These are phyloP conservation scores for Diplodia mutila DNA, from an alignment of 2,329 filamentous ascomycete genomes.

Conservation along the genomic window DNA sequence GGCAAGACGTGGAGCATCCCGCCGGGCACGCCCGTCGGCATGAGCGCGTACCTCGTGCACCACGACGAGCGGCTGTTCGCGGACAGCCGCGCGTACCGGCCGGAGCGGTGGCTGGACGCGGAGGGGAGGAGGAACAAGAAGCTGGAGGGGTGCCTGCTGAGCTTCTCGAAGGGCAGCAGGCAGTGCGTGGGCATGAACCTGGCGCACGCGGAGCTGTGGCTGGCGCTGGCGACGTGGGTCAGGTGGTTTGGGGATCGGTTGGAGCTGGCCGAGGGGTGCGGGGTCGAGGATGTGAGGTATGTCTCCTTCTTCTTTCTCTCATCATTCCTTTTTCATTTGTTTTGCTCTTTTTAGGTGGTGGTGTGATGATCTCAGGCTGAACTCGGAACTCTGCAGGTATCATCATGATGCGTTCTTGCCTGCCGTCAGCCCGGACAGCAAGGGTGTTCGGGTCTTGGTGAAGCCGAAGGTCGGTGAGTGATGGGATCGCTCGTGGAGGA, in stretches of 20 bases:
- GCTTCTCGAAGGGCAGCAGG: conserved; percentile 27
- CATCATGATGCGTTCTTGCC: conserved; percentile 47
- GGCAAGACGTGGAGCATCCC: conserved; percentile 22
- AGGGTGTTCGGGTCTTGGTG: conserved; percentile 39
- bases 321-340: too few species aligned
- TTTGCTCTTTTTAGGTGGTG: background rate
- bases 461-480: background rate
- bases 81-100: conserved; percentile 33
- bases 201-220: conserved; percentile 4
- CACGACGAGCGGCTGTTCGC: conserved; percentile 34
- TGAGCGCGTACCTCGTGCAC: conserved; percentile 27
- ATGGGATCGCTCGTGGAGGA: background rate
- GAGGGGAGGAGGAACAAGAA: background rate
- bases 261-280: conserved; percentile 27
- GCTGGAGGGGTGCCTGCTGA: conserved; percentile 27
- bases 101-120: conserved; percentile 32
- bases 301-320: background rate
- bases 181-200: conserved; percentile 28
- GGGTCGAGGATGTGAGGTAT: conserved; percentile 35
- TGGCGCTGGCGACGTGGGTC: conserved; percentile 28
- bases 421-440: conserved; percentile 36
- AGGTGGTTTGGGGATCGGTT: conserved; percentile 21
- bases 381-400: conserved; percentile 29
- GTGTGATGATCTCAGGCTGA: background rate
- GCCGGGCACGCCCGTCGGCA: conserved; percentile 27